Conservation (phyloP, 2,329 filamentous ascomycete species). For the Pseudogymnoascus sp. region DNA sequence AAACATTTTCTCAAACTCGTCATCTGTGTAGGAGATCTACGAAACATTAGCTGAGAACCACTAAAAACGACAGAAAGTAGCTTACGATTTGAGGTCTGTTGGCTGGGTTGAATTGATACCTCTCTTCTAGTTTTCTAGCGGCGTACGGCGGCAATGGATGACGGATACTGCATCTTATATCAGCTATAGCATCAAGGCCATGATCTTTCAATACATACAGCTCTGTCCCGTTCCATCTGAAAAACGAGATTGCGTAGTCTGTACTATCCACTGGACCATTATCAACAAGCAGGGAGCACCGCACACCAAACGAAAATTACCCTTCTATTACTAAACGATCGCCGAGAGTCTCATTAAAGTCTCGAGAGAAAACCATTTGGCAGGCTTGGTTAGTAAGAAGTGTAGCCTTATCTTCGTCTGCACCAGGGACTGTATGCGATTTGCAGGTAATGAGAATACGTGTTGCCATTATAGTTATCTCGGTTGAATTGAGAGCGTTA, state of each 20-base stretch:
- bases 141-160: conserved; percentile 8
- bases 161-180: conserved; percentile 1
- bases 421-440: conserved; percentile 15
- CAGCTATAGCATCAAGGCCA: neutral
- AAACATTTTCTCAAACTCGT: conserved; percentile 11
- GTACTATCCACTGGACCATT: conserved; percentile 12
- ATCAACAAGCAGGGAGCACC: conserved; percentile 13
- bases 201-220: conserved; percentile 10
- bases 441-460: conserved; percentile 14
- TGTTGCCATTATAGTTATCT: conserved; percentile 3
- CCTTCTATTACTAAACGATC: conserved; percentile 14
- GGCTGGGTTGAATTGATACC: conserved; percentile 15
- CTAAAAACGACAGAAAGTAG: neutral
- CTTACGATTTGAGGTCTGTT: conserved; percentile 12
- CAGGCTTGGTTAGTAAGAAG: conserved; percentile 14
- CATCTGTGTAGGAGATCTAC: conserved; percentile 13
- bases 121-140: conserved; percentile 10
- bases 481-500: neutral
- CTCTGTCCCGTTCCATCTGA: conserved; percentile 13
- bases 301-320: conserved; percentile 10
- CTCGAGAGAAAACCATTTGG: conserved; percentile 14
- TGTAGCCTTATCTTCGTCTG: conserved; percentile 10
- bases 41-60: conserved; percentile 4
- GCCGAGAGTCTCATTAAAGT: conserved; percentile 12
- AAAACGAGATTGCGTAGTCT: conserved; percentile 9